Evolutionary conservation across 495 filamentous ascomycete genomes (phyloP), one percentile per base, ranked within the genome.

Genomic region (Astrothelium subdiscretum): DNA sequence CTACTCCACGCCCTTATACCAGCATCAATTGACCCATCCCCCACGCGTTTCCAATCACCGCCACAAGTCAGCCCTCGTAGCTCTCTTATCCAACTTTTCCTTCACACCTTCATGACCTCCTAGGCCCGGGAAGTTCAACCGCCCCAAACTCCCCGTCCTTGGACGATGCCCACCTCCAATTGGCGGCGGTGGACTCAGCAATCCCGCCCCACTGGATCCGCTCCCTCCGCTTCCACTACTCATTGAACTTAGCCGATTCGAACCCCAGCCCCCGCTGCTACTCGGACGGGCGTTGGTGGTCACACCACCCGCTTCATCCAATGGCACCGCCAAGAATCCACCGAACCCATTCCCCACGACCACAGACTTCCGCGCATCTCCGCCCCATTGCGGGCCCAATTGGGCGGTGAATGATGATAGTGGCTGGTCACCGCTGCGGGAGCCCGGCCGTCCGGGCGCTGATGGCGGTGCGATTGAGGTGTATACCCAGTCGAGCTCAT

Each of bases 401-500:
- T 76, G 74, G 3, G 81, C 79, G 32, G 74, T 75, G 62, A 82
- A 80, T 44, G 83, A 75, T 66, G 78, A 81, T 5, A 84, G 71
- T 0, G 84, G 84, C 18, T 82, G 75, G 1, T 79, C 83, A 29
- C 63, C 68, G 5, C 71, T 71, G 43, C 43, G 29, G 11, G 60
- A 68, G 32, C 71, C 73, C 2, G 69, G 69, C 5, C 71, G 73
- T 15, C 71, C 72, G 51, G 18, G 62, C 31, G 69, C 22, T 58
- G 0, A 70, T 71, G 76, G 70, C 2, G 82, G 83, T 4, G 79
- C 74, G 64, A 85, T 78, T 6, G 79, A 75, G 0, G 84, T 87
- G 70, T 91, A 87, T 65, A 88, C 87, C 91, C 91, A 96, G 66
- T 92, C 89, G 24, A 90, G 76, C 67, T 91, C 90, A 63, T 91